A percentile compares a stretch with the other conserved stretches of the same genome.
Evolutionary conservation across 306 rosid species (phyloP).

Genomic region (Echinosophora koreensis): DNA sequence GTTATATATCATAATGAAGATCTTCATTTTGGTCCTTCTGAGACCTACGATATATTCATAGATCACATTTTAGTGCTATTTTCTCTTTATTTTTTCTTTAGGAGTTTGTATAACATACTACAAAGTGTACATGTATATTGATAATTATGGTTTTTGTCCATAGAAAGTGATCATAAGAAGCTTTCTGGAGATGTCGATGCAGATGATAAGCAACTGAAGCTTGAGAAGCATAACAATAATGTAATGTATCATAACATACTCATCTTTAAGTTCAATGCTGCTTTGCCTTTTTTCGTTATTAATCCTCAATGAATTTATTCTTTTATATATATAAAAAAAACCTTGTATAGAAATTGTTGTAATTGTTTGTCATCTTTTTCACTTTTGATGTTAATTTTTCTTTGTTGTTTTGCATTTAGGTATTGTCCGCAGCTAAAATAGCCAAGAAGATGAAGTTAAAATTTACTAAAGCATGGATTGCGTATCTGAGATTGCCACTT

Average conservation of each 20-base stretch:
- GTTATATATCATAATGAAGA: constrained; percentile 25
- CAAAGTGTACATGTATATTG: constrained; percentile 33
- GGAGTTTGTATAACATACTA: constrained; percentile 5
- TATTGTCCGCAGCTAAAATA: constrained; percentile 60
- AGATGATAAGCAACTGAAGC: constrained; percentile 58
- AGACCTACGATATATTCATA: constrained; percentile 24
- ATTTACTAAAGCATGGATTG: constrained; percentile 90
- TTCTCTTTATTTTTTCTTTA: neutral
- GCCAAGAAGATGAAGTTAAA: constrained; percentile 79
- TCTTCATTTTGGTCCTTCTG: constrained; percentile 16
- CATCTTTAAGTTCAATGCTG: constrained; percentile 37
- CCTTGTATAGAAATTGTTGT: constrained; percentile 2
- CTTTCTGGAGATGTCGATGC: constrained; percentile 54
- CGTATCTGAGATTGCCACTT: constrained; percentile 83
- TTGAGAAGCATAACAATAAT: constrained; percentile 53
- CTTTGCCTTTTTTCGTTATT: constrained; percentile 6
- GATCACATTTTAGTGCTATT: constrained; percentile 8
- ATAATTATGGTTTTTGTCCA: constrained; percentile 43
- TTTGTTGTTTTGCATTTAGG: constrained; percentile 58
- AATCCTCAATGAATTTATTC: constrained; percentile 12
- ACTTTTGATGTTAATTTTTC: constrained; percentile 20
- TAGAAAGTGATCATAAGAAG: constrained; percentile 57
- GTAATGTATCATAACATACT: constrained; percentile 48
- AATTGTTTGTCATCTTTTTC: neutral
- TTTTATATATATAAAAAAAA: neutral